phyloP scores from a whole-genome alignment of 164 flowering plant species.

The Dillenia turbinata region DNA sequence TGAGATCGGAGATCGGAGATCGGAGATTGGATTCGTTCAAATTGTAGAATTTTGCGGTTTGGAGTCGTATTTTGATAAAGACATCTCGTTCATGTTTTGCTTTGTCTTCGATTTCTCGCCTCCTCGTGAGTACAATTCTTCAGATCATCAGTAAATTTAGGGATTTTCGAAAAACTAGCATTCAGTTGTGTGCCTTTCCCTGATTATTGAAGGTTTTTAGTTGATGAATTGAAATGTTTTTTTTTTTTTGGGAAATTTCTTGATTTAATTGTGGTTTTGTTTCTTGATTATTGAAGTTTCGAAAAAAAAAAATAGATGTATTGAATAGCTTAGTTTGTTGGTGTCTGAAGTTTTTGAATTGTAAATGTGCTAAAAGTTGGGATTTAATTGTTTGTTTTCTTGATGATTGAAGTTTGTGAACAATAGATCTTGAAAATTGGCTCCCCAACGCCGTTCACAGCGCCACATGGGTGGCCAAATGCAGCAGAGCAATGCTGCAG shows the following conservation, averaged over 20 bases:
- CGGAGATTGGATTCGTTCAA: constrained; percentile 9
- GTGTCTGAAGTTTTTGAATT: not conserved
- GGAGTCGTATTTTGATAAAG: constrained; percentile 9
- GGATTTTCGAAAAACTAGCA: not conserved
- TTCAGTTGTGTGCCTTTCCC: not conserved
- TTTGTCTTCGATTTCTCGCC: constrained; percentile 36
- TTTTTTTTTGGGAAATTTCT: not conserved
- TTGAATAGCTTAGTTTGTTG: constrained; percentile 1
- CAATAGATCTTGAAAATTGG: constrained; percentile 69
- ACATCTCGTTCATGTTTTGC: constrained; percentile 31
- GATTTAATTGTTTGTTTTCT: not conserved
- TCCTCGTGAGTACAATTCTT: constrained; percentile 25
- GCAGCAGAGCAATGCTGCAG: constrained; percentile 87
- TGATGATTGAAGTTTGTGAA: constrained; percentile 22
- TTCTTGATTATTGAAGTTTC: no score
- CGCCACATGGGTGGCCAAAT: constrained; percentile 99
- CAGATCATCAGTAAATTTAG: constrained; percentile 10
- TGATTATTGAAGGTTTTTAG: no score
- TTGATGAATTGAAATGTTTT: not conserved
- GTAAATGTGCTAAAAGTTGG: no score
- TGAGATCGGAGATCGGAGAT: not conserved
- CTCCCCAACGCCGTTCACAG: constrained; percentile 90
- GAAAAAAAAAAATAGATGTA: not conserved
- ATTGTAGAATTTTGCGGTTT: constrained; percentile 20
- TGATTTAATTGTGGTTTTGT: no score